Base-by-base conservation (phyloP, 192 early-diverging fungal genomes). In the Pecoramyces ruminantium region DNA sequence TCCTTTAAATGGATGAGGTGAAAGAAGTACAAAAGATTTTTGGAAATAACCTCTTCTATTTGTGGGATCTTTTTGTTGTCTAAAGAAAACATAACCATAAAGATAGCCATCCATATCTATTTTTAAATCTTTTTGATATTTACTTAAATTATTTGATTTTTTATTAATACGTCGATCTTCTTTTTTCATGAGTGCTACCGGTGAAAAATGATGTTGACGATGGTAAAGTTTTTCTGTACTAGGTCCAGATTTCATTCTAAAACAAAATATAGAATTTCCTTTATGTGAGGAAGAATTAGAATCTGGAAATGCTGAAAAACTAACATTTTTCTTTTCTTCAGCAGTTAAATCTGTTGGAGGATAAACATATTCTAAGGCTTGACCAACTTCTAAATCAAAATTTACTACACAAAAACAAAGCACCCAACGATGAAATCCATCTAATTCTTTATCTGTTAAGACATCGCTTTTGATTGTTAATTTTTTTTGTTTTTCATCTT, bases 61-160 rank as follows among this genome's bases (percentile, higher is more conserved):
- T 29, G 89, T 85, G 17, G 90, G 86, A 84, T 98, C 96, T 84
- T 92, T 90, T 84, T 95, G 92, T 84, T 98, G 96, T 29, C 96
- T 88, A 83, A 98, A 98, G 83, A 96, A 97, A 16, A 96, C 96
- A 87, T 97, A 95, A 30, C 94, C 95, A 85, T 98, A 95, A 2
- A 51, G 17, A 51, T 51, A 51, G 3, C 42, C 42, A 51, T 51
- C 42, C 42, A 51, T 51, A 51, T 51, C 42, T 3, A 51, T 51
- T 21, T 51, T 51, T 51, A 51, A 21, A 51, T 51, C 42, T 51
- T 51, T 51, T 51, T 51, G 42, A 51, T 51, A 51, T 51, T 51
- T 51, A 14, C 21, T 13, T 51, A 13, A 13, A 51, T 51, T 21
- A 51, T 51, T 51, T 51, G 13, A 21, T 51, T 21, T 0, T 51